Evolutionary conservation across 768 basidiomycete species (phyloP), one percentile per base, ranked within the genome.

Genomic region (Omphalotus guepiniiformis): DNA sequence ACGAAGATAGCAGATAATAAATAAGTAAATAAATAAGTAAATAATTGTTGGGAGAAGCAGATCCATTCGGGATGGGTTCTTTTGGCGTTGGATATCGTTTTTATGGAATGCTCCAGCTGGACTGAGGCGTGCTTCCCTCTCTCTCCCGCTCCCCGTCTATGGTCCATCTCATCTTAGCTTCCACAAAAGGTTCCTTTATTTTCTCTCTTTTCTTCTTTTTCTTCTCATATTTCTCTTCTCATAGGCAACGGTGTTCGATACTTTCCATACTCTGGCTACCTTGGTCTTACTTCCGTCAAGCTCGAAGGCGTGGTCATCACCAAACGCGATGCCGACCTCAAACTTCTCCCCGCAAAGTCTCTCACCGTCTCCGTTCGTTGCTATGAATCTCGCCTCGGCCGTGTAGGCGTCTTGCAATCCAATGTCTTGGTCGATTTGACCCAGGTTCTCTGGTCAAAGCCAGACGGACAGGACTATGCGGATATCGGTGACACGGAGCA

Each of bases 271-370:
- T 66, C 69, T 46, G 90, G 90, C 60, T 85, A 81, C 67, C 82
- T 92, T 54, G 90, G 87, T 54, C 75, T 93, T 59, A 90, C 87
- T 36, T 81, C 85, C 47, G 70, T 92, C 67, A 79, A 76, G 58
- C 77, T 89, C 57, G 85, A 89, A 68, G 90, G 90, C 64, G 80
- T 84, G 59, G 84, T 92, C 28, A 74, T 80, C 52, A 88, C 85
- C 35, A 76, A 72, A 52, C 67, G 84, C 44, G 88, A 90, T 55
- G 75, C 76, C 16, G 89, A 91, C 66, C 69, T 69, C 22, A 87
- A 82, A 61, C 75, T 73, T 15, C 71, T 93, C 46, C 78, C 70
- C 8, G 82, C 83, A 54, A 82, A 76, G 55, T 78, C 80, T 32
- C 67, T 91, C 55, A 74, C 77, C 42, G 73, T 95, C 56, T 77